Evolutionary conservation across 805 yeast species (phyloP).

Genomic region (Starmerella tilneyi): DNA sequence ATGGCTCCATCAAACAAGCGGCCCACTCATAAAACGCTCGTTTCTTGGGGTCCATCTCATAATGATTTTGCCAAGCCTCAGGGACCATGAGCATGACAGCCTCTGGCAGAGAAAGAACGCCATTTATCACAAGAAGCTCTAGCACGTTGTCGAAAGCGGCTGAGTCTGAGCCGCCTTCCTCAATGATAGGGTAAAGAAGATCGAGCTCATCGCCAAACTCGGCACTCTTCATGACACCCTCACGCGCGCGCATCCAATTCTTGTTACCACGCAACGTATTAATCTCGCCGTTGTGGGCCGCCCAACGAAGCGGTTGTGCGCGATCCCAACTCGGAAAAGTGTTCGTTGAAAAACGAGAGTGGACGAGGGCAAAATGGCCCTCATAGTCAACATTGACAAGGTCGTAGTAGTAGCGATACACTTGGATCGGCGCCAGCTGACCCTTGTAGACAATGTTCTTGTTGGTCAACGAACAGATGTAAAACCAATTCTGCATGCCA

Average conservation of each 20-base stretch:
- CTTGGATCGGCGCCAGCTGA: conserved; percentile 93
- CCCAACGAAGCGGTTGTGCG: conserved; percentile 94
- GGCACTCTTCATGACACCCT: conserved; percentile 85
- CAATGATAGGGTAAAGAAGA: conserved; percentile 84
- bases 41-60: conserved; percentile 76
- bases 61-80: conserved; percentile 93
- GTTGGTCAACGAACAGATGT: conserved; percentile 83
- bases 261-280: conserved; percentile 95
- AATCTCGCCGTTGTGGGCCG: conserved; percentile 98
- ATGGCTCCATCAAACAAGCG: conserved; percentile 96
- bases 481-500: conserved; percentile 95
- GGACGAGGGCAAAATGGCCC: conserved; percentile 92
- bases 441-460: conserved; percentile 93
- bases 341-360: conserved; percentile 93
- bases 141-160: conserved; percentile 95
- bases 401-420: conserved; percentile 88
- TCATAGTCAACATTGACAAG: conserved; percentile 82
- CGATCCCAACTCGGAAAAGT: conserved; percentile 99
- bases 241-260: conserved; percentile 98
- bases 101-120: conserved; percentile 85
- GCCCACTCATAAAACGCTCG: conserved; percentile 98
- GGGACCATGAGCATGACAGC: conserved; percentile 96
- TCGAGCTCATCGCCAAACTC: conserved; percentile 87
- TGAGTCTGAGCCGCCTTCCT: conserved; percentile 97
- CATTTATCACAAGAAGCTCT: conserved; percentile 83